Evolutionary conservation across 345 rosid species (phyloP), one percentile per base, ranked within the genome.

Genomic region (Eucalyptus erythrocorys): DNA sequence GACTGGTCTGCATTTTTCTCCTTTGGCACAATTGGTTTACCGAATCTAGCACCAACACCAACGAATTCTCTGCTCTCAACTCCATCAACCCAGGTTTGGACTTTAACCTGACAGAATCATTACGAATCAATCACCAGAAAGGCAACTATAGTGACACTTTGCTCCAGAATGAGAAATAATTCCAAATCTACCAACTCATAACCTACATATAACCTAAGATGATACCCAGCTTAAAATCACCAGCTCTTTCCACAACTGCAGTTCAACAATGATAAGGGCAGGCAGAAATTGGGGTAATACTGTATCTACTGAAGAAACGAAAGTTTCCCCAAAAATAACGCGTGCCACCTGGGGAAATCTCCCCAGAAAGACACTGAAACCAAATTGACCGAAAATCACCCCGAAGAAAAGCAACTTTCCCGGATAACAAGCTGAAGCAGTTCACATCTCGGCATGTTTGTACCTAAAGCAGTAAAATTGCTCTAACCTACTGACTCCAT

Each of bases 21-120:
- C 95, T 97, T 96, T 5, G 99, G 94, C 53, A 94, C 98, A 87
- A 98, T 97, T 34, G 94, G 87, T 57, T 91, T 92, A 86, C 99
- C 99, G 64, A 98, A 98, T 92, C 99, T 94, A 86, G 99, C 99
- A 55, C 99, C 99, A 10, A 98, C 99, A 4, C 99, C 99, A 26
- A 98, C 99, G 91, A 94, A 98, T 92, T 98, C 99, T 37, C 89
- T 95, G 87, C 91, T 90, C 92, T 98, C 99, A 76, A 89, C 30
- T 88, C 95, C 99, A 92, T 95, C 87, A 85, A 97, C 91, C 99
- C 98, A 98, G 17, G 99, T 98, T 90, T 97, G 99, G 89, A 98
- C 97, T 98, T 97, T 98, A 81, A 98, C 99, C 99, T 97, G 86
- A 86, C 27, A 81, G 84, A 89, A 90, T 10, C 21, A 61, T 86